Evolutionary conservation across 345 rosid species (phyloP), one percentile per base, ranked within the genome.

Genomic region (Linum usitatissimum): DNA sequence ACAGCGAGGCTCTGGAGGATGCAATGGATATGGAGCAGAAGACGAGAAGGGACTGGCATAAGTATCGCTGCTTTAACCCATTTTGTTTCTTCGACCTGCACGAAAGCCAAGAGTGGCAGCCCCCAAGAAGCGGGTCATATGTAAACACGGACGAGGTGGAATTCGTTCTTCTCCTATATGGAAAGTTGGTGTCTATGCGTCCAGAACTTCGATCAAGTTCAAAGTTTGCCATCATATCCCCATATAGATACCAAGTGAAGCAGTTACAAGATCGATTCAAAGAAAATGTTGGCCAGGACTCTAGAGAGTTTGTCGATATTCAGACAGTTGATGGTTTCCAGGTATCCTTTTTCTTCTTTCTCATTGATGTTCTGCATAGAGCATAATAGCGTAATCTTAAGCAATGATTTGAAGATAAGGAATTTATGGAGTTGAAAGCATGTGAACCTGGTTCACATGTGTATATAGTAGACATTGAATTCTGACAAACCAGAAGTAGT

Each of bases 301-400:
- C 96, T 12, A 68, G 75, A 58, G 79, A 79, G 62, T 79, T 84
- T 31, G 97, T 87, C 20, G 97, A 93, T 69, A 87, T 93, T 62
- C 87, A 84, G 64, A 93, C 96, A 9, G 90, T 90, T 45, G 97
- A 93, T 66, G 99, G 99, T 61, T 93, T 90, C 78, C 99, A 93
- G 99, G 98, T 92, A 75, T 31, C 19, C 2, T n/a, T n/a, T n/a
- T n/a, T n/a, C n/a, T n/a, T n/a, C n/a, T n/a, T n/a, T n/a, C n/a
- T n/a, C n/a, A n/a, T n/a, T n/a, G n/a, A n/a, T n/a, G n/a, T n/a
- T n/a, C n/a, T n/a, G n/a, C n/a, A n/a, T n/a, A n/a, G n/a, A n/a
- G n/a, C n/a, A n/a, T n/a, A n/a, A n/a, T n/a, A n/a, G n/a, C n/a
- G n/a, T n/a, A n/a, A n/a, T n/a, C n/a, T n/a, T n/a, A n/a, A n/a